phyloP scores from a whole-genome alignment of 495 filamentous ascomycete genomes.

The Corynascus novoguineensis region DNA sequence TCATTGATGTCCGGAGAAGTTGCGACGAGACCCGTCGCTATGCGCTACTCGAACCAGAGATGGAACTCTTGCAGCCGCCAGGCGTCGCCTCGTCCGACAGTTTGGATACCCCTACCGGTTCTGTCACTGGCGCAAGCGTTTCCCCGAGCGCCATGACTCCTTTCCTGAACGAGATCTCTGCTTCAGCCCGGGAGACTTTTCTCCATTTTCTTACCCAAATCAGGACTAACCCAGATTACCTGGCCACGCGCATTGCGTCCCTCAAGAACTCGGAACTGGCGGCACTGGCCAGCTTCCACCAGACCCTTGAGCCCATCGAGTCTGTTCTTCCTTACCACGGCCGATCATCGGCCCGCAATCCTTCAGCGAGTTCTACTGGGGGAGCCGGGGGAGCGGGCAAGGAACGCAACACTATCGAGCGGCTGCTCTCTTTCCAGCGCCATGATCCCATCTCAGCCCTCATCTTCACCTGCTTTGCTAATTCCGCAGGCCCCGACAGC shows the following conservation, averaged over 20 bases:
- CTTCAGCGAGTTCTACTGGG: slow-evolving; percentile 14
- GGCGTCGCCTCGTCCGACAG: slow-evolving; percentile 43
- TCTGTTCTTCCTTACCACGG: slow-evolving; percentile 73
- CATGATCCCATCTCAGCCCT: slow-evolving; percentile 82
- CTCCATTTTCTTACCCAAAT: slow-evolving; percentile 75
- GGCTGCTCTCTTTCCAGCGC: slow-evolving; percentile 74
- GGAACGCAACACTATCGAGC: slow-evolving; percentile 55
- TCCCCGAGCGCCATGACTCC: slow-evolving; percentile 51
- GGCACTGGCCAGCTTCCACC: slow-evolving; percentile 66
- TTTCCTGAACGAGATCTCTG: slow-evolving; percentile 76
- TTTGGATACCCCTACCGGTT: slow-evolving; percentile 36
- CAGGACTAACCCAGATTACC: slow-evolving; percentile 77
- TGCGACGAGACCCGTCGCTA: slow-evolving; percentile 67
- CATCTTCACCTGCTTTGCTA: slow-evolving; percentile 82
- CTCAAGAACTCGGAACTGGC: slow-evolving; percentile 69
- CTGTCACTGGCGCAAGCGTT: slow-evolving; percentile 33
- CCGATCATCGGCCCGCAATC: slow-evolving; percentile 36
- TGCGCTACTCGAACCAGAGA: slow-evolving; percentile 63
- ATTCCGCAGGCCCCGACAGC: slow-evolving; percentile 74
- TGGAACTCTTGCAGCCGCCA: slow-evolving; percentile 47
- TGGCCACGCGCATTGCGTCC: slow-evolving; percentile 70
- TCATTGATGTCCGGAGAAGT: slow-evolving; percentile 81
- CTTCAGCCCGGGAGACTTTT: slow-evolving; percentile 65
- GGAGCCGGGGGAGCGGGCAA: slow-evolving; percentile 21
- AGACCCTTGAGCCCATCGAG: slow-evolving; percentile 70